Base-by-base conservation (phyloP, 2,329 filamentous ascomycete genomes). In the Colletotrichum liriopes region DNA sequence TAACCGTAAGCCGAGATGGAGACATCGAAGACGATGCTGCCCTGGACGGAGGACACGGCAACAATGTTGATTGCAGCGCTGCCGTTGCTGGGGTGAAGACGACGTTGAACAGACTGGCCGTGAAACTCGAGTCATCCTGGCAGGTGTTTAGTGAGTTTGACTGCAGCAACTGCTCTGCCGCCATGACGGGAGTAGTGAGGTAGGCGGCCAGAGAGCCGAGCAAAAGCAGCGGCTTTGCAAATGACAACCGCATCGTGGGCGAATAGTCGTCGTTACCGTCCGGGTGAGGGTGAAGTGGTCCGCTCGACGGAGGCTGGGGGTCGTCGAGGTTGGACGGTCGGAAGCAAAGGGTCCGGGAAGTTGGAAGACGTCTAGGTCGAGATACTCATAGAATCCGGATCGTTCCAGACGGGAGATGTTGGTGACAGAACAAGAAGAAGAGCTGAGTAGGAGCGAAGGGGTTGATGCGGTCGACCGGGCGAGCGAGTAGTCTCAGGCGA, bases 101-200 rank as follows among this genome's bases (percentile, higher is more conserved):
- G 81, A 98, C 93, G 77, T 97, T 93, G 89, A 98, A 98, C 71
- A 96, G 88, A 77, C 93, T 95, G 77, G 95, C 95, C 5, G 93
- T 93, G 82, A 98, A 97, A 79, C 91, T 92, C 37, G 93, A 96
- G 82, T 96, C 92, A 71, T 91, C 86, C 87, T 95, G 93, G 84
- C 95, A 98, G 58, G 93, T 89, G 82, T 94, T 95, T 76, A 98
- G 89, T 35, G 95, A 97, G 79, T 89, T 93, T 67, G 95, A 96
- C 77, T 92, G 87, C 78, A 98, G 93, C 79, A 94, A 86, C 75
- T 87, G 88, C 79, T 90, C 87, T 74, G 90, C 93, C 71, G 89
- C 78, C 23, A 85, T 87, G 26, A 71, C 68, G 9, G 68, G 68
- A 72, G 89, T 83, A 63, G 89, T 80, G 47, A 82, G 75, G 67